These are phyloP conservation scores for Fagopyrum esculentum DNA, from an alignment of 148 eudicot species.

Conservation along the genomic window DNA sequence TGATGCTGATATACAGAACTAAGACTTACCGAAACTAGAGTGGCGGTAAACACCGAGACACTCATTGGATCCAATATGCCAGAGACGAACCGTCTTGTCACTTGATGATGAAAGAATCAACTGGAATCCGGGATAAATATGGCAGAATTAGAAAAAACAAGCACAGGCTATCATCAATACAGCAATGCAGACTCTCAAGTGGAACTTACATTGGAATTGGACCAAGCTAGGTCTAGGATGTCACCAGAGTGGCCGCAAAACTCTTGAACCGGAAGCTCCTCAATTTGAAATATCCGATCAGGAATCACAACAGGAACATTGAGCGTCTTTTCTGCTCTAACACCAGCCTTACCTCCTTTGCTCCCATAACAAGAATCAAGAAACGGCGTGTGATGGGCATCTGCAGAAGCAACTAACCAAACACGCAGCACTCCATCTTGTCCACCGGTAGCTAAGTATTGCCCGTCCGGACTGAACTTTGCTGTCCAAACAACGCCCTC, in stretches of 20 bases:
- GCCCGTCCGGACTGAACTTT: slow-evolving; percentile 86
- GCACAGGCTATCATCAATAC: neutral
- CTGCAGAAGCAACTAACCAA: slow-evolving; percentile 25
- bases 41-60: neutral
- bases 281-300: neutral
- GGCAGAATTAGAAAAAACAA: neutral
- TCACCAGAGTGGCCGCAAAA: neutral
- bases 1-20: too few species aligned
- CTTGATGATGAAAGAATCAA: slow-evolving; percentile 1
- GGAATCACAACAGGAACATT: neutral
- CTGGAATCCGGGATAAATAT: neutral
- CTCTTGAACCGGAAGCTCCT: neutral
- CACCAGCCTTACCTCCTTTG: neutral
- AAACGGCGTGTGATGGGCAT: neutral
- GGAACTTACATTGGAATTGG: neutral
- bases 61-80: neutral
- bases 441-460: slow-evolving; percentile 70
- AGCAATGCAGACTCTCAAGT: neutral
- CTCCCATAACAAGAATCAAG: neutral
- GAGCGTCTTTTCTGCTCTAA: neutral
- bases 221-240: slow-evolving; percentile 9
- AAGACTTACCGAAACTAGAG: neutral
- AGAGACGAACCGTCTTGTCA: slow-evolving; percentile 10
- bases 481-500: slow-evolving; percentile 68
- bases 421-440: slow-evolving; percentile 74